Conservation (phyloP, 2,329 filamentous ascomycete genomes). For the Mariannaea sp. region DNA sequence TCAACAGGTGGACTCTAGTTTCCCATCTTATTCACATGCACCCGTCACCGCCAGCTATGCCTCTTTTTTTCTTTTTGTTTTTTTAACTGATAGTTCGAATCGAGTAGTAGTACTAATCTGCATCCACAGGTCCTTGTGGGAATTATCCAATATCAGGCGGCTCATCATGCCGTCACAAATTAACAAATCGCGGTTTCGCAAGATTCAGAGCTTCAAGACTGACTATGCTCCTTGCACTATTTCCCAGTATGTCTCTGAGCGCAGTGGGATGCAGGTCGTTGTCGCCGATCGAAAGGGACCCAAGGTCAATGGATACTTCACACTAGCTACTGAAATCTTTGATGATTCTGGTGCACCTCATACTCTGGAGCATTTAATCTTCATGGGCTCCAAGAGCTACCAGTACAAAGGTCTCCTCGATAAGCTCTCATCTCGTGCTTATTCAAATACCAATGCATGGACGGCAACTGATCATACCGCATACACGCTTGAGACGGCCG, state of each 20-base stretch:
- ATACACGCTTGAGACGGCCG: conserved; percentile 92
- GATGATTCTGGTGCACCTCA: conserved; percentile 95
- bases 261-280: conserved; percentile 92
- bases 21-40: no score
- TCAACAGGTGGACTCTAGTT: no score
- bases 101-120: conserved; percentile 13
- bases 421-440: conserved; percentile 90
- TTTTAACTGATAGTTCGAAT: no score
- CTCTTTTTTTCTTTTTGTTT: neutral
- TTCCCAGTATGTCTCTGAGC: conserved; percentile 93
- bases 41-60: neutral
- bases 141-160: conserved; percentile 23
- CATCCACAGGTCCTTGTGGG: conserved; percentile 28
- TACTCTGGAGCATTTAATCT: conserved; percentile 80
- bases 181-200: conserved; percentile 70
- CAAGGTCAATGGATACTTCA: conserved; percentile 95
- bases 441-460: conserved; percentile 95
- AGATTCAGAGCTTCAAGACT: conserved; percentile 81
- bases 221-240: conserved; percentile 89
- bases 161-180: conserved; percentile 58
- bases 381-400: conserved; percentile 92
- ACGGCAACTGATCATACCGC: conserved; percentile 96
- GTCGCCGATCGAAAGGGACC: conserved; percentile 91
- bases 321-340: conserved; percentile 93
- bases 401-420: conserved; percentile 94